phyloP scores from a whole-genome alignment of 2,329 filamentous ascomycete species.

The Monilinia laxa region DNA sequence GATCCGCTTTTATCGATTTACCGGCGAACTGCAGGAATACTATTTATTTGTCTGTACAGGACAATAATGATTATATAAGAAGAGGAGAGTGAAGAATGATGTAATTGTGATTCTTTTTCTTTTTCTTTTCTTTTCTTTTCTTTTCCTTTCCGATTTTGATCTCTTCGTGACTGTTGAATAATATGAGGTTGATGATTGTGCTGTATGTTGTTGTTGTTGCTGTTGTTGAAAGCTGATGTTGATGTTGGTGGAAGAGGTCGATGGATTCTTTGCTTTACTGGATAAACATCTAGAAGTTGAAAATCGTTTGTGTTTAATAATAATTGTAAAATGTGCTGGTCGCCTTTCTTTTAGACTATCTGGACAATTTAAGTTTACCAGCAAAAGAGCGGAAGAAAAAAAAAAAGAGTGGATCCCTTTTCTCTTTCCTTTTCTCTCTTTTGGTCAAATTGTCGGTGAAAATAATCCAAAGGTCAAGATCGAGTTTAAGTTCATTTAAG shows the following conservation, averaged over 20 bases:
- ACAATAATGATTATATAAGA: no score
- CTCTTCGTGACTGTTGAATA: no score
- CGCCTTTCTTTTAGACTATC: conserved; percentile 5
- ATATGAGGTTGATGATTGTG: no score
- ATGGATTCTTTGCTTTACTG: no score
- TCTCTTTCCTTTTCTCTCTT: neutral
- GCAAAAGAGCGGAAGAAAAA: conserved; percentile 8
- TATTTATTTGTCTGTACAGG: neutral
- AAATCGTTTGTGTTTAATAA: neutral
- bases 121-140: no score
- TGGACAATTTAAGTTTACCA: conserved; percentile 6
- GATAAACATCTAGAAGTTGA: conserved; percentile 14
- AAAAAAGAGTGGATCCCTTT: neutral
- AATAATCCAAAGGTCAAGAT: neutral
- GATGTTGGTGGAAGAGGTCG: no score
- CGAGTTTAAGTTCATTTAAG: neutral
- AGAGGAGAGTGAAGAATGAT: no score
- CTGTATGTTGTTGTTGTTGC: no score
- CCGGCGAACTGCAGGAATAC: conserved; percentile 9
- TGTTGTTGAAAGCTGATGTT: no score
- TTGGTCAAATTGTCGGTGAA: conserved; percentile 17
- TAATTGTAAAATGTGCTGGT: neutral
- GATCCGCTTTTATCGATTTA: conserved; percentile 16
- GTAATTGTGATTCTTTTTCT: no score
- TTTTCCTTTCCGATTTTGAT: no score